Evolutionary conservation across 768 basidiomycete species (phyloP).

Genomic region (Lactifluus pinguis): DNA sequence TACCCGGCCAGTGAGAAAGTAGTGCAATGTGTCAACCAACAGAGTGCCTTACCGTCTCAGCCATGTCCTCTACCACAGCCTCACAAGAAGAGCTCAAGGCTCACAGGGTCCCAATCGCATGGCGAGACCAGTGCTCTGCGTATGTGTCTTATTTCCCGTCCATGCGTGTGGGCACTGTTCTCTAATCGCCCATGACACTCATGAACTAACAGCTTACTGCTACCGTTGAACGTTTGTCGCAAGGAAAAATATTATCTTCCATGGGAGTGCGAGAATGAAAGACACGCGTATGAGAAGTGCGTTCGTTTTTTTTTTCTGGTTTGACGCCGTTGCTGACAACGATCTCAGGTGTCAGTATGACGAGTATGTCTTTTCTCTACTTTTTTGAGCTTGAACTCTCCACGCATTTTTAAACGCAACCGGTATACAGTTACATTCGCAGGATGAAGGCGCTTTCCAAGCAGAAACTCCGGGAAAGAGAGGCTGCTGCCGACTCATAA

Average conservation of each 20-base stretch:
- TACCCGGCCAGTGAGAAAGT: no score
- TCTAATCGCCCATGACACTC: not conserved
- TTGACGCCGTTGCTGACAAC: not conserved
- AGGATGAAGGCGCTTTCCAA: conserved; percentile 81
- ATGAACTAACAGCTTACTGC: conserved; percentile 48
- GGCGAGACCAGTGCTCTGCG: conserved; percentile 90
- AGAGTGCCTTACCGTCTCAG: not conserved
- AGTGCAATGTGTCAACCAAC: no score
- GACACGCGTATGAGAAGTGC: conserved; percentile 79
- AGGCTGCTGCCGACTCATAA: conserved; percentile 27
- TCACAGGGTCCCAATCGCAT: conserved; percentile 64
- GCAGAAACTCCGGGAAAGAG: conserved; percentile 45
- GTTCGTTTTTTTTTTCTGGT: conserved; percentile 29
- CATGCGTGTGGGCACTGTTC: not conserved
- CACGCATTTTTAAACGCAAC: not conserved
- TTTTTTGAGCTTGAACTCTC: not conserved
- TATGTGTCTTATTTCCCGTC: conserved; percentile 33
- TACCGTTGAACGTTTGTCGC: conserved; percentile 84
- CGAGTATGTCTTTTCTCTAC: conserved; percentile 43
- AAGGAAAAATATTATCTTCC: conserved; percentile 68
- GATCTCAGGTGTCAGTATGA: conserved; percentile 80
- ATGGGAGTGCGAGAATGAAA: conserved; percentile 92
- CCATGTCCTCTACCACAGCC: conserved; percentile 70
- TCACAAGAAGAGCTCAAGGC: conserved; percentile 78
- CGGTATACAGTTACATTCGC: conserved; percentile 57